A percentile compares a stretch with the other conserved stretches of the same genome.
Evolutionary conservation across 1,284 basidiomycete species (phyloP).

Genomic region (Wallemia mellicola): DNA sequence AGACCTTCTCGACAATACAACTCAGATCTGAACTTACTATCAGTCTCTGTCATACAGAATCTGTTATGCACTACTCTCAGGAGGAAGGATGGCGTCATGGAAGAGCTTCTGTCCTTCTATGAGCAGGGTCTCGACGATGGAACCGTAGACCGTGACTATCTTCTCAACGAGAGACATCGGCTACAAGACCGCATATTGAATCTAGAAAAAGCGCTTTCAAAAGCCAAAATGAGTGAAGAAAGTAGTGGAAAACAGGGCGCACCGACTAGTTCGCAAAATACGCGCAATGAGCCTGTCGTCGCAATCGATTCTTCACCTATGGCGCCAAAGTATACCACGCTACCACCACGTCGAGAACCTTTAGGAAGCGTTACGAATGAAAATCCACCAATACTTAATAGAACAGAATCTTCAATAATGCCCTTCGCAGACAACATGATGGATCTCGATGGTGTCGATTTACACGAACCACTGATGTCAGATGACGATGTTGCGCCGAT

Average conservation of each 20-base stretch:
- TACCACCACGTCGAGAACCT: background rate
- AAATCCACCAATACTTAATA: background rate
- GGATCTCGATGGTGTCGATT: background rate
- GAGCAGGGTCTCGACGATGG: background rate
- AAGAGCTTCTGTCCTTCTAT: background rate
- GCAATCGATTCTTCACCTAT: background rate
- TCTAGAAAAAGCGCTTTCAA: background rate
- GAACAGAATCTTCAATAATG: background rate
- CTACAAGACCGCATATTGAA: background rate
- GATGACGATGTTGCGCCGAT: background rate
- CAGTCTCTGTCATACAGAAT: background rate
- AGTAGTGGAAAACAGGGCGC: too few species aligned
- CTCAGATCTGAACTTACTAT: background rate
- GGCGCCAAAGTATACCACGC: background rate
- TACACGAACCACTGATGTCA: background rate
- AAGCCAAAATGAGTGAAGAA: background rate
- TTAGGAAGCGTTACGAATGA: background rate
- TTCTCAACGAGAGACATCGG: background rate
- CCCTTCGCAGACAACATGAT: background rate
- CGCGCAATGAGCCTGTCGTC: background rate
- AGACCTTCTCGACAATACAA: background rate
- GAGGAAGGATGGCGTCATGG: background rate
- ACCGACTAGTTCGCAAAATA: too few species aligned
- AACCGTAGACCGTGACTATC: background rate
- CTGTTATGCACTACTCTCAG: background rate